A percentile compares a stretch with the other conserved stretches of the same genome.
Conservation (phyloP, 129 eudicot genomes). For the Flaveria sonorensis region DNA sequence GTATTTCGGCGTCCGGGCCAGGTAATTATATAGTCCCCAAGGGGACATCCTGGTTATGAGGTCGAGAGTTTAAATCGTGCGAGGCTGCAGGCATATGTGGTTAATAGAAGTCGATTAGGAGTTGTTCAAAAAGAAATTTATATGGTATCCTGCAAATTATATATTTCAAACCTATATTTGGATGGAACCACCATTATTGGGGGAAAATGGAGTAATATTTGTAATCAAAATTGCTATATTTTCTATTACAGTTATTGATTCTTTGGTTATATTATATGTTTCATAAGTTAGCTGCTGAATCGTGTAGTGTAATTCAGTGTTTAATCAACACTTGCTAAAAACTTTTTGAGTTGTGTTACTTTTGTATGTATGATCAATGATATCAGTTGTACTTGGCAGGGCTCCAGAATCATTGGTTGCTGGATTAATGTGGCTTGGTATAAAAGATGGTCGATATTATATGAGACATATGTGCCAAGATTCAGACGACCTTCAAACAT, state of each 20-base stretch:
- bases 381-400: conserved; percentile 50
- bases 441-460: conserved; percentile 70
- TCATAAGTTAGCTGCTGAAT: conserved; percentile 5
- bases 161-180: too few relatives aligned
- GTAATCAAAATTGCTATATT: neutral
- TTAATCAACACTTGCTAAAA: neutral
- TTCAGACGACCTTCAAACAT: conserved; percentile 79
- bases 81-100: too few relatives aligned
- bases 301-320: conserved; percentile 11
- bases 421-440: conserved; percentile 97
- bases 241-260: neutral
- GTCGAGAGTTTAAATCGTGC: too few relatives aligned
- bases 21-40: conserved; percentile 41
- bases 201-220: too few relatives aligned
- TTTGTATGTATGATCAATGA: conserved; percentile 22
- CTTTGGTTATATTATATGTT: conserved; percentile 1
- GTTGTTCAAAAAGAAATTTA: too few relatives aligned
- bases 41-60: too few relatives aligned
- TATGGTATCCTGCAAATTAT: too few relatives aligned
- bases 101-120: too few relatives aligned
- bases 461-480: conserved; percentile 92
- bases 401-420: conserved; percentile 78
- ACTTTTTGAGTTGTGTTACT: neutral
- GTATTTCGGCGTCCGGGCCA: conserved; percentile 85
- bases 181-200: too few relatives aligned